These are phyloP conservation scores for Cryptococcus sp. DNA, from an alignment of 1,284 basidiomycete species.

Conservation along the genomic window DNA sequence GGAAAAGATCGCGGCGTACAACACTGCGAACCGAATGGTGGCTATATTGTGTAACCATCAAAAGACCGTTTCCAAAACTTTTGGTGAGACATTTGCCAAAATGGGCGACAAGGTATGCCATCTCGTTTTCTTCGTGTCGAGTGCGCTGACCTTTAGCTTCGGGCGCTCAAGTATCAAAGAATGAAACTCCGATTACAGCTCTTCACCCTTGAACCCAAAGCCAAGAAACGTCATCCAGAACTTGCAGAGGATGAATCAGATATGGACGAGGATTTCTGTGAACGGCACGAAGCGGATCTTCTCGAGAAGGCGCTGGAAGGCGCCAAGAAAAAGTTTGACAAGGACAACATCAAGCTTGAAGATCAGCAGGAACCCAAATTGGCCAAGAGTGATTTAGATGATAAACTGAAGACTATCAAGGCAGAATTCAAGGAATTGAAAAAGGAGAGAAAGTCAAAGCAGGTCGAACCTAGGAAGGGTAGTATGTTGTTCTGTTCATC, in stretches of 20 bases:
- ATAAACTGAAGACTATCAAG: conserved; percentile 68
- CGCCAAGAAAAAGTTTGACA: conserved; percentile 78
- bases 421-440: conserved; percentile 65
- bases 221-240: conserved; percentile 70
- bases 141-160: conserved; percentile 38
- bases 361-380: conserved; percentile 65
- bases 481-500: conserved; percentile 14
- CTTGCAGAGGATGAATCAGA: conserved; percentile 83
- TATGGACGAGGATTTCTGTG: conserved; percentile 86
- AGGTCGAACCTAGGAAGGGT: conserved; percentile 63
- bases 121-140: neutral
- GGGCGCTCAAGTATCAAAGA: conserved; percentile 84
- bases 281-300: conserved; percentile 70
- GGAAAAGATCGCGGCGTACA: conserved; percentile 92
- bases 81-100: conserved; percentile 86
- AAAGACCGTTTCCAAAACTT: conserved; percentile 81
- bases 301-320: conserved; percentile 81
- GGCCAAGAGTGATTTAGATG: conserved; percentile 65
- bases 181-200: conserved; percentile 83
- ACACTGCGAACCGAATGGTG: conserved; percentile 89
- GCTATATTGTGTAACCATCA: conserved; percentile 98
- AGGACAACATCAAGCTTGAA: conserved; percentile 78
- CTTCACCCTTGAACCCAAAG: conserved; percentile 68
- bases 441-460: conserved; percentile 74
- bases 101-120: conserved; percentile 74